These are phyloP conservation scores for Boletus semigastroideus DNA, from an alignment of 1,284 basidiomycete genomes.

Conservation along the genomic window DNA sequence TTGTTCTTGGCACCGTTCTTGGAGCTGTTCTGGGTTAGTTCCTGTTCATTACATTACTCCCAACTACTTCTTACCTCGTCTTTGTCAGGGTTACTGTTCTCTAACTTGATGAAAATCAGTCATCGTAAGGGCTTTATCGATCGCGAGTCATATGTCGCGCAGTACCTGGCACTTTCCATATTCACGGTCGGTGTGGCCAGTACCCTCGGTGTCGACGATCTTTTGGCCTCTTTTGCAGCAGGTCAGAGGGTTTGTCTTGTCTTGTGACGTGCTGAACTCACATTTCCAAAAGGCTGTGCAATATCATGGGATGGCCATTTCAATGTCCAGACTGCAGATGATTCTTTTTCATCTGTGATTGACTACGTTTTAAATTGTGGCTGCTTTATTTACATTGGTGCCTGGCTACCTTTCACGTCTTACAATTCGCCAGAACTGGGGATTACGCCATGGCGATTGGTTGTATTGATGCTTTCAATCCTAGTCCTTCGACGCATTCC, in stretches of 20 bases:
- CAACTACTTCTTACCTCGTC: slow-evolving; percentile 1
- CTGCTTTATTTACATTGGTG: slow-evolving; percentile 90
- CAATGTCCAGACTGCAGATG: slow-evolving; percentile 80
- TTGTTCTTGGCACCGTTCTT: slow-evolving; percentile 76
- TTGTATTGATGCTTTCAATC: slow-evolving; percentile 66
- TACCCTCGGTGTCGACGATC: slow-evolving; percentile 81
- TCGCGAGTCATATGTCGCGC: slow-evolving; percentile 89
- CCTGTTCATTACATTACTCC: not conserved
- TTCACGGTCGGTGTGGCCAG: slow-evolving; percentile 79
- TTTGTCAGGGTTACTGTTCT: slow-evolving; percentile 63
- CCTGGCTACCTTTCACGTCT: slow-evolving; percentile 78
- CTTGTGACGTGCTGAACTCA: not conserved
- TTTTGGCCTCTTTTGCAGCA: slow-evolving; percentile 90
- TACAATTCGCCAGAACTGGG: slow-evolving; percentile 66
- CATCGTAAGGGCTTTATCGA: slow-evolving; percentile 80
- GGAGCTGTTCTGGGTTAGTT: slow-evolving; percentile 69
- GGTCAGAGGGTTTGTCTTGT: slow-evolving; percentile 43
- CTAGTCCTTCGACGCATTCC: slow-evolving; percentile 78
- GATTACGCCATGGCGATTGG: slow-evolving; percentile 72
- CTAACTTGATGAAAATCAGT: slow-evolving; percentile 80
- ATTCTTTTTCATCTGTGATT: slow-evolving; percentile 87
- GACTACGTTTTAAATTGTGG: slow-evolving; percentile 84
- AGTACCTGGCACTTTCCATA: slow-evolving; percentile 82
- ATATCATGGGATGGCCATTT: slow-evolving; percentile 96
- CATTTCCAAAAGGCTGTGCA: slow-evolving; percentile 60